Evolutionary conservation across 2,329 filamentous ascomycete genomes (phyloP).

Genomic region (Penicillium sp.): DNA sequence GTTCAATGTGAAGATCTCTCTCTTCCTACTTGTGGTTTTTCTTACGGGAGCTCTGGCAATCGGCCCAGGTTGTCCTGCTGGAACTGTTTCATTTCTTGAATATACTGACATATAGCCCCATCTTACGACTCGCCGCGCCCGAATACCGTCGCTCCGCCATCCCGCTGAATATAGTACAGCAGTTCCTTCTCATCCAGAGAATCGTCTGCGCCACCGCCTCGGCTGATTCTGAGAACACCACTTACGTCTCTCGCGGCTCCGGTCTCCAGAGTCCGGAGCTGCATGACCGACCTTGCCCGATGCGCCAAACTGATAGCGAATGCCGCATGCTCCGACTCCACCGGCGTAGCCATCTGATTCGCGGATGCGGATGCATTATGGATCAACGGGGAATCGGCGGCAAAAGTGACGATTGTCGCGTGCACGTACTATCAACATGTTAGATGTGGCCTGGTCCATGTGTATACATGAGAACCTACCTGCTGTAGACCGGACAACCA

Average conservation of each 20-base stretch:
- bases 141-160: constrained; percentile 78
- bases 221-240: constrained; percentile 74
- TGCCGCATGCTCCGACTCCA: constrained; percentile 68
- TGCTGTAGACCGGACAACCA: constrained; percentile 58
- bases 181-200: constrained; percentile 60
- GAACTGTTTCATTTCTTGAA: background rate
- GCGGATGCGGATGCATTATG: constrained; percentile 39
- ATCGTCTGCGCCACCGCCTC: constrained; percentile 44
- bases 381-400: constrained; percentile 71
- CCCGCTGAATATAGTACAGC: constrained; percentile 73
- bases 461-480: constrained; percentile 46
- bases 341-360: constrained; percentile 52
- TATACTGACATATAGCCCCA: constrained; percentile 2
- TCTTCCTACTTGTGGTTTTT: constrained; percentile 21
- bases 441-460: constrained; percentile 1
- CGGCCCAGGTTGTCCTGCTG: background rate
- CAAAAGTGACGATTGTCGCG: constrained; percentile 61
- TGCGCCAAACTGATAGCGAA: constrained; percentile 71
- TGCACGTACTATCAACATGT: constrained; percentile 52
- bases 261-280: constrained; percentile 73
- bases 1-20: constrained; percentile 35
- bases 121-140: constrained; percentile 63
- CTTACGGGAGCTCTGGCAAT: background rate
- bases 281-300: constrained; percentile 65
- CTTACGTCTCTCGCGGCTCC: constrained; percentile 87